Evolutionary conservation across 495 filamentous ascomycete species (phyloP), one percentile per base, ranked within the genome.

Genomic region (Stereocaulon alpinum): DNA sequence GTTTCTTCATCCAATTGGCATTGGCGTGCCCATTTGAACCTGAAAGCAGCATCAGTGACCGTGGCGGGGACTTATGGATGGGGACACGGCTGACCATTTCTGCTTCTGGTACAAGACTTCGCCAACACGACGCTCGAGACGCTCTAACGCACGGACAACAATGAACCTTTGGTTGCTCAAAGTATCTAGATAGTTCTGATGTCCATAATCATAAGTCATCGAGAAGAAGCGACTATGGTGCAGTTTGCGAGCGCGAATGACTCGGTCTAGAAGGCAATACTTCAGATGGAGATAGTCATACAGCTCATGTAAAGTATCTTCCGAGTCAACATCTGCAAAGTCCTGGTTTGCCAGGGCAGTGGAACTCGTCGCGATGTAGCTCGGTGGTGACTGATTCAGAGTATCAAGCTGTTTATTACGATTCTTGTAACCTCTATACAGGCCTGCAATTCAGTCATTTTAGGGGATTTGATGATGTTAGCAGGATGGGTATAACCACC

Each of bases 161-260:
- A 72, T 71, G 24, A 70, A 68, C 29, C 72, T 73, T 11, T 69
- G 68, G 44, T 64, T 73, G 34, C 73, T 73, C 18, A 80, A 70
- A 49, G 67, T 70, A 59, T 76, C 74, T 1, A 82, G 70, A 63
- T 73, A 71, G 71, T 57, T 69, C 68, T 55, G 60, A 54, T 70
- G 67, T 27, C 66, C 70, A 51, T 67, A 70, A 43, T 70, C 67
- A 18, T 68, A 54, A 55, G 72, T 71, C n/a, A 75, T 58, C 5
- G 72, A 68, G 63, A 74, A 81, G 60, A 81, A 81, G 55, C 76
- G 76, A 54, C 68, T 74, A 63, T 80, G 78, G 62, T 82, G 78
- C 47, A 79, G 66, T 61, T 76, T 78, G 18, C 77, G 71, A 4
- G 77, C 78, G 24, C 70, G 64, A 54, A 80, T 77, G 15, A 80